Percentiles rank a stretch among this genome's conserved stretches.
phyloP scores from a whole-genome alignment of 306 rosid genomes.

The Cicer yamashitae region DNA sequence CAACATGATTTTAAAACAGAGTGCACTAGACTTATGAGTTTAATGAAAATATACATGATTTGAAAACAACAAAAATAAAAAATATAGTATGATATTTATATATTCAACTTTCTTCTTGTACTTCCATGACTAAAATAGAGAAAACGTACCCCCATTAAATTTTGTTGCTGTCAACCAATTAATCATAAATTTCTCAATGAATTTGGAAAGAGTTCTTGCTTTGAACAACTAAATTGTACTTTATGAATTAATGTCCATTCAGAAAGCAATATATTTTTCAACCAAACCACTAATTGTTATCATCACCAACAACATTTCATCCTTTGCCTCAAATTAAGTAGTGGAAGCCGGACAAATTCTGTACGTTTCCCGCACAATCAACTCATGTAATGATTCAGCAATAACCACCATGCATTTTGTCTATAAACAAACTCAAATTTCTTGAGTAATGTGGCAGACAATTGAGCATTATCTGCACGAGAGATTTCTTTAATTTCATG shows the following conservation, averaged over 20 bases:
- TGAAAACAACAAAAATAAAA: too few species aligned
- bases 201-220: neutral
- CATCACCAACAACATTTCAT: slow-evolving; percentile 8
- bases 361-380: slow-evolving; percentile 11
- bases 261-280: slow-evolving; percentile 23
- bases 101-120: too few species aligned
- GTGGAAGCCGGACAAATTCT: slow-evolving; percentile 1
- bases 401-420: slow-evolving; percentile 5
- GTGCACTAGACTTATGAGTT: too few species aligned
- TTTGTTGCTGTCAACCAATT: neutral
- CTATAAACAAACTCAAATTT: neutral
- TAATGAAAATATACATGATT: too few species aligned
- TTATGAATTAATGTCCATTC: slow-evolving; percentile 17
- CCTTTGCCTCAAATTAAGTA: neutral
- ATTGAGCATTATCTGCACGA: slow-evolving; percentile 11
- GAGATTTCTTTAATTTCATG: neutral
- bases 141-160: too few species aligned
- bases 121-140: too few species aligned
- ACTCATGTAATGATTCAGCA: neutral
- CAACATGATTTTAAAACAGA: too few species aligned
- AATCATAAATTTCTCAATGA: neutral
- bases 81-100: too few species aligned
- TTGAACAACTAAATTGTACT: neutral
- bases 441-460: slow-evolving; percentile 24
- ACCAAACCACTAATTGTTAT: slow-evolving; percentile 15